phyloP scores from a whole-genome alignment of 2,329 filamentous ascomycete species.

The Fonsecaea monophora region DNA sequence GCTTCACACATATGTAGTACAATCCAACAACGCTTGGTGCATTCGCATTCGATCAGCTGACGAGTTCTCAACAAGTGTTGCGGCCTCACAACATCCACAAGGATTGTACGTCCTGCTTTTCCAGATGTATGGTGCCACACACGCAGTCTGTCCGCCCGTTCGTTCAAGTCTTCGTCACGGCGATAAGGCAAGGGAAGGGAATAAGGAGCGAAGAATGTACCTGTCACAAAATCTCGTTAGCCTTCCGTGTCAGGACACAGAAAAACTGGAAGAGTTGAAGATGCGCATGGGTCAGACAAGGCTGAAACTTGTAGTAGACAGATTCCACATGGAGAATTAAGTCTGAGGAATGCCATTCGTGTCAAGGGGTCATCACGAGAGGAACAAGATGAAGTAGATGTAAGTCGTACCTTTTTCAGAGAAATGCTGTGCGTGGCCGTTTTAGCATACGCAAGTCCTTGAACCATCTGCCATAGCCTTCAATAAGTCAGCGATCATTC shows the following conservation, averaged over 20 bases:
- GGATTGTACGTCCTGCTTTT: constrained; percentile 69
- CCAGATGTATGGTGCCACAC: constrained; percentile 59
- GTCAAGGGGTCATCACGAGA: constrained; percentile 66
- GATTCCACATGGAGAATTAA: constrained; percentile 69
- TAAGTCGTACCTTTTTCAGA: constrained; percentile 56
- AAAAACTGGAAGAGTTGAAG: constrained; percentile 5
- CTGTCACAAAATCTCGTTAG: constrained; percentile 36
- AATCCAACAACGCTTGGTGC: constrained; percentile 28
- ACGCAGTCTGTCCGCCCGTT: constrained; percentile 72
- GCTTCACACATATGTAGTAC: constrained; percentile 26
- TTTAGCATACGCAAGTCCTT: constrained; percentile 5
- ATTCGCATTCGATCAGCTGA: constrained; percentile 61
- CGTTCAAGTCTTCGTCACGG: constrained; percentile 70
- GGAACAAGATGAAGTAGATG: constrained; percentile 43
- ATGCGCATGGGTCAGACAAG: constrained; percentile 64
- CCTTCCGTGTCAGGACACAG: constrained; percentile 11
- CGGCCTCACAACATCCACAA: constrained; percentile 62
- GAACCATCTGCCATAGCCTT: constrained; percentile 17
- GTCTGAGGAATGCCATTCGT: constrained; percentile 73
- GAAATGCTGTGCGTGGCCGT: neutral
- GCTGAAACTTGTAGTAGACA: constrained; percentile 71
- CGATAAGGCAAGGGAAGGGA: constrained; percentile 33
- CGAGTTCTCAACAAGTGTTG: constrained; percentile 72
- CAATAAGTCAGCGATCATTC: constrained; percentile 15
- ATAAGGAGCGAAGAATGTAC: constrained; percentile 33